phyloP scores from a whole-genome alignment of 768 basidiomycete genomes.

The Ramaria sp. region DNA sequence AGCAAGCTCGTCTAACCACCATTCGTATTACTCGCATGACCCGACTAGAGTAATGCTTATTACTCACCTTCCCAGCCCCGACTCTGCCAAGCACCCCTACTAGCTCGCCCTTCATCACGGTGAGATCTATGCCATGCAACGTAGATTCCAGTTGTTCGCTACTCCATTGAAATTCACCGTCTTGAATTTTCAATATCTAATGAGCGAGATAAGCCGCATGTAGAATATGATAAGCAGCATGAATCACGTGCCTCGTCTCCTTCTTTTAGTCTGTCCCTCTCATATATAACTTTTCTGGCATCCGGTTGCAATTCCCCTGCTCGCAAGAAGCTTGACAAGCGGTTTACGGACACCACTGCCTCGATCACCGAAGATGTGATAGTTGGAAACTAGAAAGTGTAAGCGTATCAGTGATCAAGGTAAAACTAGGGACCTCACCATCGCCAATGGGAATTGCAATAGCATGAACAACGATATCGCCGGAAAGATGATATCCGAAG shows the following conservation, averaged over 20 bases:
- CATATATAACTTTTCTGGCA: slow-evolving; percentile 46
- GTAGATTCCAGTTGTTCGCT: slow-evolving; percentile 44
- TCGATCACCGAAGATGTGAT: slow-evolving; percentile 78
- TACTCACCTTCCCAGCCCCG: slow-evolving; percentile 73
- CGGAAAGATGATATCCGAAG: slow-evolving; percentile 92
- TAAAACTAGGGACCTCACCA: slow-evolving; percentile 37
- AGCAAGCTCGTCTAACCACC: slow-evolving; percentile 51
- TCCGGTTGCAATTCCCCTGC: slow-evolving; percentile 75
- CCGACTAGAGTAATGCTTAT: slow-evolving; percentile 12
- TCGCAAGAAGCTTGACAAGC: slow-evolving; percentile 63
- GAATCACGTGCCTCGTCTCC: slow-evolving; percentile 44
- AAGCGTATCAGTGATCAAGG: background rate
- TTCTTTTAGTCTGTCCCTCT: slow-evolving; percentile 24
- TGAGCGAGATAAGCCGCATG: background rate
- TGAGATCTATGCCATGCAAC: slow-evolving; percentile 68
- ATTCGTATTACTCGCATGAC: slow-evolving; percentile 9
- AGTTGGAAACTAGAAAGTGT: slow-evolving; percentile 41
- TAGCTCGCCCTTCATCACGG: slow-evolving; percentile 73
- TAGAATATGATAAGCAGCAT: background rate
- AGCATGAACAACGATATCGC: slow-evolving; percentile 85
- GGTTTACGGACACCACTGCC: slow-evolving; percentile 72
- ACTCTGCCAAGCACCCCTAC: slow-evolving; percentile 82
- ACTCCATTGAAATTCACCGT: slow-evolving; percentile 79
- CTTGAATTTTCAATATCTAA: slow-evolving; percentile 54
- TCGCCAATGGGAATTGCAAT: slow-evolving; percentile 74